Conservation (phyloP, 2,329 filamentous ascomycete species). For the Xylariaceae sp. region DNA sequence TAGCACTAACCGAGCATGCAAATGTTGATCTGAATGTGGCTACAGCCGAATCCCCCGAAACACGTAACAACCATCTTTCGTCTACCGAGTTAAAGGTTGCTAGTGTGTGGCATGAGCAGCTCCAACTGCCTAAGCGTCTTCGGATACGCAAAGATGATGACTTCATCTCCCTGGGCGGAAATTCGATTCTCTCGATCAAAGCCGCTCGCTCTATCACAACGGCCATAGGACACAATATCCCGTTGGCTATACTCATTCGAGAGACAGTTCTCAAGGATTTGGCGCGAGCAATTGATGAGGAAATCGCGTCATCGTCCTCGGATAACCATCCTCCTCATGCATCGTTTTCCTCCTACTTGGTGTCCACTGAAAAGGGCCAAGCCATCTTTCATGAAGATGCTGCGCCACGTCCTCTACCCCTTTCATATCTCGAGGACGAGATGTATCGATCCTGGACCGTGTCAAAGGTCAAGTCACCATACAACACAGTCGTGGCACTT, state of each 20-base stretch:
- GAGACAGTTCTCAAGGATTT: conserved; percentile 1
- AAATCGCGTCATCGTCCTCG: not conserved
- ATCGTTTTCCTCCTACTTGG: not conserved
- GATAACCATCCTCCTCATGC: not conserved
- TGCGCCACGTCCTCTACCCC: not conserved
- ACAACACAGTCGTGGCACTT: not conserved
- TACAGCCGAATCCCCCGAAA: not conserved
- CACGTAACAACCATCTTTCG: not conserved
- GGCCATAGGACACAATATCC: conserved; percentile 1
- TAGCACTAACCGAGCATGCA: not conserved
- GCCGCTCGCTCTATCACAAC: not conserved
- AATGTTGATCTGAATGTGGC: no score
- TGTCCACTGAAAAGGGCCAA: not conserved
- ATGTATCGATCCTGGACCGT: not conserved
- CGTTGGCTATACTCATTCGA: conserved; percentile 5
- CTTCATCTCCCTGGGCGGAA: conserved; percentile 5
- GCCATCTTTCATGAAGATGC: no score
- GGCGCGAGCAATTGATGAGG: not conserved
- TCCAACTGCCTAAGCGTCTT: not conserved
- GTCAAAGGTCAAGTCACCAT: conserved; percentile 1
- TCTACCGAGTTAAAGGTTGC: not conserved
- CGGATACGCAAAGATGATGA: conserved; percentile 2
- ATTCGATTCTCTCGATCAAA: conserved; percentile 6
- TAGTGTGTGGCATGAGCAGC: not conserved
- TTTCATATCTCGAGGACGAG: conserved; percentile 1